Base-by-base conservation (phyloP, 2,329 filamentous ascomycete species). In the Talaromyces sp. region DNA sequence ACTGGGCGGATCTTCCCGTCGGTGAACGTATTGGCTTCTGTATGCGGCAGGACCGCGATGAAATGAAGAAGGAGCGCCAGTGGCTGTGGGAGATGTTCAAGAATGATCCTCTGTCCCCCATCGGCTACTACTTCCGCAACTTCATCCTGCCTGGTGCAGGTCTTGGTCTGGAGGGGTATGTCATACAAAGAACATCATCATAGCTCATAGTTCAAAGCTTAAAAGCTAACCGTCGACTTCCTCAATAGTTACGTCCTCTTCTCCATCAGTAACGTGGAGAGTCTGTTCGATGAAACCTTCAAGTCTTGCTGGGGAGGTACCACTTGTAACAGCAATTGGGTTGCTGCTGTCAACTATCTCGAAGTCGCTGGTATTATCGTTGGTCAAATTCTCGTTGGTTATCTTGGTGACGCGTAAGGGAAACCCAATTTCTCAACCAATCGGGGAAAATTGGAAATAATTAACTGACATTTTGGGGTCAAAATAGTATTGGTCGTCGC, bases 291-390 rank as follows among this genome's bases (percentile, higher is more conserved):
- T 54, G 80, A 83, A 24, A 84, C 86, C 5, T 97, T 92, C 83
- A 83, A 85, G 1, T 63, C 76, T 3, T 97, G 93, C 79, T 97
- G 93, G 92, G 80, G 78, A 20, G 70, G 81, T 54, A 73, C 79
- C 2, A 85, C 83, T 29, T 97, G 93, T 78, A 83, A 85, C 68
- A 73, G 82, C 60, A 89, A 89, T 62, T 97, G 92, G 93, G 77
- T 93, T 33, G 82, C 88, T 54, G 84, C 90, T 40, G 85, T 97
- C 47, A 90, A 91, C 32, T 97, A 97, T 68, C 86, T 97, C 45
- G 93, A 97, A 70, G 90, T 97, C 64, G 82, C 87, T 61, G 93
- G 93, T 77, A 97, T 97, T 76, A 97, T 97, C 77, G 84, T 93
- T 60, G 92, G 91, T 64, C 93, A 97, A 75, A 86, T 94, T 51